phyloP scores from a whole-genome alignment of 257 asterid species.

The Verbascum thapsus region DNA sequence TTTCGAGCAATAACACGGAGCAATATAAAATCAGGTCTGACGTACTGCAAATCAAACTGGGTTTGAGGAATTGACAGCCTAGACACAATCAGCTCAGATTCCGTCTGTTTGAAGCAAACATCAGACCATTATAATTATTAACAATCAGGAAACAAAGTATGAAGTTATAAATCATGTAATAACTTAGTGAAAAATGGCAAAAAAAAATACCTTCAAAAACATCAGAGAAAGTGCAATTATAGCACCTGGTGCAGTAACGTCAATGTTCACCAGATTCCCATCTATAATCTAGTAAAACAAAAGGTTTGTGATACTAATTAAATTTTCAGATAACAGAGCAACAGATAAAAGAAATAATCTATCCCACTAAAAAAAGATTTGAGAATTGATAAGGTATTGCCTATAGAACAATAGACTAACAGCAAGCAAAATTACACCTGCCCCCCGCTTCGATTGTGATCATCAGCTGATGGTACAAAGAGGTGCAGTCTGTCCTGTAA shows the following conservation, averaged over 20 bases:
- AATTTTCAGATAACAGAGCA: slow-evolving; percentile 9
- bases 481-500: slow-evolving; percentile 60
- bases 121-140: slow-evolving; percentile 19
- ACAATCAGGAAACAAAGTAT: slow-evolving; percentile 24
- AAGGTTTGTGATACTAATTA: slow-evolving; percentile 33
- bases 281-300: slow-evolving; percentile 57
- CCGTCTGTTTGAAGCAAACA: slow-evolving; percentile 61
- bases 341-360: slow-evolving; percentile 17
- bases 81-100: slow-evolving; percentile 77
- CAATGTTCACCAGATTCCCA: slow-evolving; percentile 71
- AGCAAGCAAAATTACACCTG: slow-evolving; percentile 51
- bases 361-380: slow-evolving; percentile 9
- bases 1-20: slow-evolving; percentile 90
- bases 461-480: slow-evolving; percentile 57
- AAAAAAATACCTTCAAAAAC: slow-evolving; percentile 76
- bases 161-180: slow-evolving; percentile 2
- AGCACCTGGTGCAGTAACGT: slow-evolving; percentile 97
- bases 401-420: not conserved
- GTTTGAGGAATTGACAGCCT: slow-evolving; percentile 85
- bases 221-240: slow-evolving; percentile 83
- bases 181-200: slow-evolving; percentile 1
- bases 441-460: slow-evolving; percentile 66
- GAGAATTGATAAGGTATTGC: slow-evolving; percentile 9
- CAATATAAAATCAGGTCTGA: slow-evolving; percentile 95
- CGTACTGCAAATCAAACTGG: slow-evolving; percentile 79